phyloP scores from a whole-genome alignment of 139 green algal genomes.

The Picocystis salinarum region DNA sequence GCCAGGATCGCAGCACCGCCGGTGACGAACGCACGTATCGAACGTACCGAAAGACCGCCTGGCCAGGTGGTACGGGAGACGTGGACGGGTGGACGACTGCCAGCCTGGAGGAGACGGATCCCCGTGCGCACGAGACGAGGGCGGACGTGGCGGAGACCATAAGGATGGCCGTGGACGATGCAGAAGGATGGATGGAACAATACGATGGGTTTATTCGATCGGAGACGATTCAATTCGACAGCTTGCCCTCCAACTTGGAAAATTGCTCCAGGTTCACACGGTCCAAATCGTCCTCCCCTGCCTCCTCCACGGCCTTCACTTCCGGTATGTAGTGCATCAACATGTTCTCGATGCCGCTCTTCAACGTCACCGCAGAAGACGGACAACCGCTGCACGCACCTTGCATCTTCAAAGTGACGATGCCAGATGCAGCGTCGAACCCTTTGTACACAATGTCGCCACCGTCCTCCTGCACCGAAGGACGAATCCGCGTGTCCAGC shows the following conservation, averaged over 20 bases:
- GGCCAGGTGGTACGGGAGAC: too few relatives aligned
- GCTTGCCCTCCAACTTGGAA: slow-evolving; percentile 1
- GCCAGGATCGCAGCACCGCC: too few relatives aligned
- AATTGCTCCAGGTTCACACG: not conserved
- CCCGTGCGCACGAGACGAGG: too few relatives aligned
- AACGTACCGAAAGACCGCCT: too few relatives aligned
- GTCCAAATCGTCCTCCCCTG: not conserved
- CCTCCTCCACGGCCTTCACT: slow-evolving; percentile 2
- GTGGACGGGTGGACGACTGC: too few relatives aligned
- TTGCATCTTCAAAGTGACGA: slow-evolving; percentile 80
- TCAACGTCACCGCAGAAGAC: slow-evolving; percentile 82
- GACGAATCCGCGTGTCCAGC: slow-evolving; percentile 92
- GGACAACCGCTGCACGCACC: slow-evolving; percentile 85
- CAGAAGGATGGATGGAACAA: too few relatives aligned
- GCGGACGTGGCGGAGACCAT: too few relatives aligned
- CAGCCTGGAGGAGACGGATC: too few relatives aligned
- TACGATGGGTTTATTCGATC: too few relatives aligned
- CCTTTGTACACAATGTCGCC: slow-evolving; percentile 81
- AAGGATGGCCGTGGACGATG: too few relatives aligned
- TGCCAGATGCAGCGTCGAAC: slow-evolving; percentile 68
- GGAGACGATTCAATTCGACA: too few relatives aligned
- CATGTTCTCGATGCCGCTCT: slow-evolving; percentile 98
- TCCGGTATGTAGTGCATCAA: slow-evolving; percentile 48
- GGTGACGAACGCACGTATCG: too few relatives aligned
- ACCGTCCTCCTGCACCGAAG: slow-evolving; percentile 68